Evolutionary conservation across 2,329 filamentous ascomycete species (phyloP).

Genomic region (Trichoderma sp.): DNA sequence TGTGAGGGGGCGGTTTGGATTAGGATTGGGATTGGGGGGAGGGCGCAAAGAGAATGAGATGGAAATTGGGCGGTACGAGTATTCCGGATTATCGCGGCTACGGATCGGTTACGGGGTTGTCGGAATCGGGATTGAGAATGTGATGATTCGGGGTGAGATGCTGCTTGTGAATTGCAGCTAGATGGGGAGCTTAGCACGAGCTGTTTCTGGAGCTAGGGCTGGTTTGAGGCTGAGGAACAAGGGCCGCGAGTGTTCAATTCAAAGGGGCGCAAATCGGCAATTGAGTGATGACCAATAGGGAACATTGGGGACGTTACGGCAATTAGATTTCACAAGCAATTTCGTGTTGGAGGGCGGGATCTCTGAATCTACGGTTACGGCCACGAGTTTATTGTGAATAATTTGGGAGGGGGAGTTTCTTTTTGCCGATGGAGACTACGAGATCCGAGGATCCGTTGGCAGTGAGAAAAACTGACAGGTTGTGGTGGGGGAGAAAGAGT

Average conservation of each 20-base stretch:
- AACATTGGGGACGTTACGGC: neutral
- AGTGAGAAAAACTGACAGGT: neutral
- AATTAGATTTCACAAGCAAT: neutral
- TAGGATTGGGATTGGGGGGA: neutral
- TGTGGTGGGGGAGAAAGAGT: neutral
- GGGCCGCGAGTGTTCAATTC: neutral
- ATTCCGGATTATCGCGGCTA: neutral
- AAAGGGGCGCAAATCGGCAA: neutral
- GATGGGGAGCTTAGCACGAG: neutral
- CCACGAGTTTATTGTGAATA: neutral
- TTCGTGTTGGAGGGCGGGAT: neutral
- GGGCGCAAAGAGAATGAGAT: neutral
- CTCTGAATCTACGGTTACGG: neutral
- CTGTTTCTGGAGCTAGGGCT: neutral
- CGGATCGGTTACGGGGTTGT: neutral
- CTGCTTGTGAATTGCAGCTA: neutral
- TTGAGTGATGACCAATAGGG: neutral
- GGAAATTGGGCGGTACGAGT: neutral
- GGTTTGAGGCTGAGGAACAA: neutral
- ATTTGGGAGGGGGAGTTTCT: neutral
- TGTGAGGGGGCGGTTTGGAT: neutral
- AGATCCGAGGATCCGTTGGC: neutral
- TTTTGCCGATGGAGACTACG: neutral
- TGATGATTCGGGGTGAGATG: neutral
- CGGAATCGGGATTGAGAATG: neutral